Evolutionary conservation across 805 yeast genomes (phyloP), one percentile per base, ranked within the genome.

Genomic region (Komagataella mondaviorum): DNA sequence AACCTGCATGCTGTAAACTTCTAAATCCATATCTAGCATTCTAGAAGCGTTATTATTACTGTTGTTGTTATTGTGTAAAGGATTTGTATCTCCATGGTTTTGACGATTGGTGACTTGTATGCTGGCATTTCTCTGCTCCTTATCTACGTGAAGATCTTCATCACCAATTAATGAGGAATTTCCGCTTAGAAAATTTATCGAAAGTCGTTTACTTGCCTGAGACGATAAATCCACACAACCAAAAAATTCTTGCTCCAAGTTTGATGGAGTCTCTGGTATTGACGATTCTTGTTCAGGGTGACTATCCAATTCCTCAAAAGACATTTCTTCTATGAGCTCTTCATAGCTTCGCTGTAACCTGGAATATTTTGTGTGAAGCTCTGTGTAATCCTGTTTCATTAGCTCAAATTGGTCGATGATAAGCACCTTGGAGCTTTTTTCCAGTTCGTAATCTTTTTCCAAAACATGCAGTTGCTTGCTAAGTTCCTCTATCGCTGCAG

Each of bases 381-480:
- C 64, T 3, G 50, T 45, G 49, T 55, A 60, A 51, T 72, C 71
- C 50, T 66, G 69, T 47, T 74, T 70, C 53, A 77, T 63, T 55
- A 65, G 63, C 57, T 78, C 83, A 46, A 78, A 66, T 61, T 78
- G 81, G 56, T 77, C 81, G 48, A 78, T 75, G 50, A 78, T 72
- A 48, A 74, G 64, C 53, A 72, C 66, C 56, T 76, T 76, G 45
- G 80, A 75, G 56, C 71, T 76, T 48, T 71, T 69, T 57, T 78
- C 83, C 22, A 78, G 63, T 55, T 78, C 82, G 55, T 68, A 71
- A 55, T 78, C 77, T 51, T 73, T 70, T 57, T 73, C 72, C 18
- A 78, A 63, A 2, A 74, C 69, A 49, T 65, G 65, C 2, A 64
- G 54, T 49, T 55, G 60, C 48, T 61, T 63, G n/a, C 51, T 56